A percentile compares a stretch with the other conserved stretches of the same genome.
phyloP scores from a whole-genome alignment of 2,329 filamentous ascomycete genomes.

The Dothidotthia symphoricarpi region DNA sequence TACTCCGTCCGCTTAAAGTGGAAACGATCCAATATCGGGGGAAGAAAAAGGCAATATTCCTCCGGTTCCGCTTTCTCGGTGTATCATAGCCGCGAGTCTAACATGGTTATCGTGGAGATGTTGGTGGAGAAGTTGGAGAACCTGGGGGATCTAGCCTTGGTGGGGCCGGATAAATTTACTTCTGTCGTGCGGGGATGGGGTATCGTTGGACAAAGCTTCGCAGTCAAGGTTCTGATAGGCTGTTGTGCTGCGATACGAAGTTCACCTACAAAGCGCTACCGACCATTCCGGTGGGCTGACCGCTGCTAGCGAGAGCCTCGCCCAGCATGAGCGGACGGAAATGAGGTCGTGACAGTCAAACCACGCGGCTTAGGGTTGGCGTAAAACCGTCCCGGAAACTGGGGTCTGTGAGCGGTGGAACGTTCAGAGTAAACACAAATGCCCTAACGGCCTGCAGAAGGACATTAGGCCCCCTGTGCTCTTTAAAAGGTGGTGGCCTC shows the following conservation, averaged over 20 bases:
- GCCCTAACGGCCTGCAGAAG: constrained; percentile 6
- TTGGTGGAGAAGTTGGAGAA: constrained; percentile 14
- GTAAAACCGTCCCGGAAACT: constrained; percentile 13
- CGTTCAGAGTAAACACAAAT: constrained; percentile 6
- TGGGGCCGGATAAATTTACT: constrained; percentile 18
- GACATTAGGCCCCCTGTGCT: constrained; percentile 9
- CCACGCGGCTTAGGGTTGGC: constrained; percentile 14
- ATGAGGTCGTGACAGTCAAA: constrained; percentile 14
- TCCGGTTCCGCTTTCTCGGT: constrained; percentile 9
- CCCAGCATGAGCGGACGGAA: constrained; percentile 10
- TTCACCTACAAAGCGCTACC: constrained; percentile 14
- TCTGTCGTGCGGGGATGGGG: constrained; percentile 12
- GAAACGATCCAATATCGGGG: constrained; percentile 1
- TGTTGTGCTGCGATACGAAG: constrained; percentile 5
- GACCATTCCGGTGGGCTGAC: constrained; percentile 17
- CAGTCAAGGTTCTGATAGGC: constrained; percentile 16
- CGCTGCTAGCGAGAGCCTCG: constrained; percentile 20
- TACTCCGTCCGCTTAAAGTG: background rate
- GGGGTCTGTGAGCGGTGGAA: constrained; percentile 27
- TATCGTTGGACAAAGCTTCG: constrained; percentile 18
- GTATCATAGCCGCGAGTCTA: constrained; percentile 12
- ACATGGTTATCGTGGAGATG: constrained; percentile 9
- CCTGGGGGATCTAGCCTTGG: constrained; percentile 17
- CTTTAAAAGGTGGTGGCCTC: constrained; percentile 20
- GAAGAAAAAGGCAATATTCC: constrained; percentile 1